Evolutionary conservation across 345 rosid species (phyloP).

Genomic region (Murraya paniculata): DNA sequence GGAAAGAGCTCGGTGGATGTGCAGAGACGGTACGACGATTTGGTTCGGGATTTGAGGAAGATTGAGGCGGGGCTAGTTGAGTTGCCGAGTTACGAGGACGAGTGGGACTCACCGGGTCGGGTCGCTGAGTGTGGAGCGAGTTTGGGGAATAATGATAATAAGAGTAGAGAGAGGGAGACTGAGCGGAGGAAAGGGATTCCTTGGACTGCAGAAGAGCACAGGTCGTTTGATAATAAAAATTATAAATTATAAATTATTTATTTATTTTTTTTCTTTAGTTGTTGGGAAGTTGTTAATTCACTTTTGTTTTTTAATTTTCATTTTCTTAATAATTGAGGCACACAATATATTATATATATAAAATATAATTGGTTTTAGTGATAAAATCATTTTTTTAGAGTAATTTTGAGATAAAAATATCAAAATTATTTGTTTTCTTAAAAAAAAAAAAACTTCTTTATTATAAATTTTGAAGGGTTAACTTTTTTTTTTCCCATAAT

Average conservation of each 20-base stretch:
- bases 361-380: no score
- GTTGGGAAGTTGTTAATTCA: neutral
- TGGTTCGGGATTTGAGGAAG: conserved; percentile 28
- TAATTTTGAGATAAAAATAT: no score
- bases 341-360: no score
- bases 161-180: neutral
- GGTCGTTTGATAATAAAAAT: neutral
- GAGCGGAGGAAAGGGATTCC: conserved; percentile 33
- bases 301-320: no score
- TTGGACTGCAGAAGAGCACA: conserved; percentile 35
- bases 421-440: no score
- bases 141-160: neutral
- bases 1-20: conserved; percentile 23
- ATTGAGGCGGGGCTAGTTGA: conserved; percentile 28
- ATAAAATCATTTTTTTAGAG: no score
- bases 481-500: no score
- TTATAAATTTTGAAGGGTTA: no score
- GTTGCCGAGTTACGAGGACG: conserved; percentile 27
- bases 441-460: no score
- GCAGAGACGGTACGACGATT: conserved; percentile 18
- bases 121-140: neutral
- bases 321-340: no score
- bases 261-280: neutral
- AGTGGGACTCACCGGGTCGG: neutral
- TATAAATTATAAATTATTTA: no score